Conservation (phyloP, 495 filamentous ascomycete species). For the Podospora conica region DNA sequence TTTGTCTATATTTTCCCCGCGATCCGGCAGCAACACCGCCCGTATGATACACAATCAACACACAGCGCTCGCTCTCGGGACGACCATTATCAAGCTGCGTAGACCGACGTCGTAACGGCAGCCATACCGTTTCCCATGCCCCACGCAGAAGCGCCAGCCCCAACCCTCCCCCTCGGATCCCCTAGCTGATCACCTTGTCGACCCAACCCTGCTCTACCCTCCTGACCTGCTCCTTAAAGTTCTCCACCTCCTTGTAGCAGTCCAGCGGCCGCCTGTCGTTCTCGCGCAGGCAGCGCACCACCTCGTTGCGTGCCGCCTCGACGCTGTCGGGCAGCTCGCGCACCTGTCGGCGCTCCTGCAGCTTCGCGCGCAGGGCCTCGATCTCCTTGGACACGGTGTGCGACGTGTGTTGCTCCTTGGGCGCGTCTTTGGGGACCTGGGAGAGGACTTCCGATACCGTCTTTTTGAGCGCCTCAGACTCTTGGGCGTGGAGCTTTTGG, state of each 20-base stretch:
- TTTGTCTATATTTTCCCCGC: constrained; percentile 6
- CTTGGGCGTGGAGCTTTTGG: constrained; percentile 57
- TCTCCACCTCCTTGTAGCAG: constrained; percentile 92
- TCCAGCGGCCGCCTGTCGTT: constrained; percentile 88
- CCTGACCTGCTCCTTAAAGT: constrained; percentile 81
- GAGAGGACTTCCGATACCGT: constrained; percentile 53
- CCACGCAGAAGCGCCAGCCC: not conserved
- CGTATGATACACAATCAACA: constrained; percentile 12
- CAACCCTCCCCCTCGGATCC: too few relatives aligned
- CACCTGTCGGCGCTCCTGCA: constrained; percentile 70
- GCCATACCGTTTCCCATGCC: not conserved
- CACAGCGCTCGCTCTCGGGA: not conserved
- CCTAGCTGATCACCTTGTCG: constrained; percentile 61
- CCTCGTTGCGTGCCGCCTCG: constrained; percentile 64
- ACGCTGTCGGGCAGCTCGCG: constrained; percentile 54
- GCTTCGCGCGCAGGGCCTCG: constrained; percentile 62
- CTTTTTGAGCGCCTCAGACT: constrained; percentile 52
- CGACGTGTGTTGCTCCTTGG: constrained; percentile 22
- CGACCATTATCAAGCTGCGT: not conserved
- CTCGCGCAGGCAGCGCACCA: constrained; percentile 74
- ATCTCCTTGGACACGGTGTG: constrained; percentile 31
- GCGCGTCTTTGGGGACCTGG: constrained; percentile 17
- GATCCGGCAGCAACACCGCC: not conserved
- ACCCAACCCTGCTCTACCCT: constrained; percentile 81
- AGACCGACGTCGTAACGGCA: not conserved